Percentiles rank a stretch among this genome's conserved stretches.
phyloP scores from a whole-genome alignment of 805 yeast genomes.

The Ogataea saltuana region DNA sequence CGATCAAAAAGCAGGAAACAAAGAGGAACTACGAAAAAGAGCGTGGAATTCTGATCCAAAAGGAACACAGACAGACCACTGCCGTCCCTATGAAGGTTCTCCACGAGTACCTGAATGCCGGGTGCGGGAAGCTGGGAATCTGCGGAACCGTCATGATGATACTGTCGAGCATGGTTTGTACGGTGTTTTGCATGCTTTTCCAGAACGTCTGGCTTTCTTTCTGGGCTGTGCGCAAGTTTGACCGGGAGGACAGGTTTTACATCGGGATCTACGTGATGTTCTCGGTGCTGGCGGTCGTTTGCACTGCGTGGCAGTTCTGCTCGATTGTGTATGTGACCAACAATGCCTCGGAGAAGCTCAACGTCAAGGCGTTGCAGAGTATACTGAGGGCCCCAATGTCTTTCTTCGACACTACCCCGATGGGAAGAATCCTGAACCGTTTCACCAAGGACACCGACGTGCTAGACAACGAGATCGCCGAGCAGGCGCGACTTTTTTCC shows the following conservation, averaged over 20 bases:
- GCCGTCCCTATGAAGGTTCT: conserved; percentile 52
- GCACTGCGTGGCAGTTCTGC: conserved; percentile 44
- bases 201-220: conserved; percentile 81
- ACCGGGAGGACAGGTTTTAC: conserved; percentile 54
- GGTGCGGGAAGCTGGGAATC: conserved; percentile 49
- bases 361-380: conserved; percentile 53
- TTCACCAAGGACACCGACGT: conserved; percentile 88
- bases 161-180: conserved; percentile 27
- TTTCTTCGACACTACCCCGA: conserved; percentile 81
- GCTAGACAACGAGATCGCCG: conserved; percentile 75
- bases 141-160: conserved; percentile 34
- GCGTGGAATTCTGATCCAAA: conserved; percentile 42
- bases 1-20: conserved; percentile 18
- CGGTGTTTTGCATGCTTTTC: conserved; percentile 56
- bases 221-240: conserved; percentile 67
- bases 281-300: conserved; percentile 48
- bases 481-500: conserved; percentile 62
- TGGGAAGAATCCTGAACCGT: conserved; percentile 82
- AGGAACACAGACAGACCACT: conserved; percentile 62
- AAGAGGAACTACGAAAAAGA: conserved; percentile 20
- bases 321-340: conserved; percentile 51
- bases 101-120: conserved; percentile 49
- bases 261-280: conserved; percentile 73
- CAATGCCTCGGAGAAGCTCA: conserved; percentile 57
- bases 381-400: conserved; percentile 79